A percentile compares a stretch with the other conserved stretches of the same genome.
Evolutionary conservation across 495 filamentous ascomycete species (phyloP).

Genomic region (Aspergillus diversus): DNA sequence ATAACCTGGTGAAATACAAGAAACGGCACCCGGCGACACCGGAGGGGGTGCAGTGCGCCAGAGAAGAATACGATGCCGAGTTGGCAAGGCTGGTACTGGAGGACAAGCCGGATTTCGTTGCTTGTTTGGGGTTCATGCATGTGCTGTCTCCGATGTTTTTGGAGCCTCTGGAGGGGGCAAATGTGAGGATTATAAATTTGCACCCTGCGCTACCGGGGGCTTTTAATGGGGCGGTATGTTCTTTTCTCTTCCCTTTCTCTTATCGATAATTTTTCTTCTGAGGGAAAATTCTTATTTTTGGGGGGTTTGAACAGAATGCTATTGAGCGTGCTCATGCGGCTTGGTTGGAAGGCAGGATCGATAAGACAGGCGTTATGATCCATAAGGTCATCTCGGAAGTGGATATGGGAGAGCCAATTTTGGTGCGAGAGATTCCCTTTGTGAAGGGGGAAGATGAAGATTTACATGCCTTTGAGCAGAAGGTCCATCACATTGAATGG

Average conservation of each 20-base stretch:
- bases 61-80: constrained; percentile 78
- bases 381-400: constrained; percentile 87
- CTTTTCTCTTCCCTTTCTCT: constrained; percentile 3
- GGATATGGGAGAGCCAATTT: constrained; percentile 76
- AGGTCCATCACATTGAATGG: constrained; percentile 74
- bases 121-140: constrained; percentile 58
- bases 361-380: constrained; percentile 90
- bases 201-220: constrained; percentile 78
- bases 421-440: constrained; percentile 73
- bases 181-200: constrained; percentile 79
- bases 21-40: constrained; percentile 50
- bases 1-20: constrained; percentile 78
- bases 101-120: constrained; percentile 71
- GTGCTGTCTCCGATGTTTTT: constrained; percentile 68
- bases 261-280: neutral
- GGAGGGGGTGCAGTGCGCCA: constrained; percentile 53
- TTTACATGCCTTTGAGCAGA: constrained; percentile 65
- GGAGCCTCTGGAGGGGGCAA: constrained; percentile 60
- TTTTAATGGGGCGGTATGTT: constrained; percentile 71
- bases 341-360: constrained; percentile 70
- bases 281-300: neutral
- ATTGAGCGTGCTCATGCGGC: constrained; percentile 80
- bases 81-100: constrained; percentile 71
- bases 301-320: constrained; percentile 47
- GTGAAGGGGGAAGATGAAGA: constrained; percentile 62